phyloP scores from a whole-genome alignment of 2,329 filamentous ascomycete species.

The Botrytis paeoniae region DNA sequence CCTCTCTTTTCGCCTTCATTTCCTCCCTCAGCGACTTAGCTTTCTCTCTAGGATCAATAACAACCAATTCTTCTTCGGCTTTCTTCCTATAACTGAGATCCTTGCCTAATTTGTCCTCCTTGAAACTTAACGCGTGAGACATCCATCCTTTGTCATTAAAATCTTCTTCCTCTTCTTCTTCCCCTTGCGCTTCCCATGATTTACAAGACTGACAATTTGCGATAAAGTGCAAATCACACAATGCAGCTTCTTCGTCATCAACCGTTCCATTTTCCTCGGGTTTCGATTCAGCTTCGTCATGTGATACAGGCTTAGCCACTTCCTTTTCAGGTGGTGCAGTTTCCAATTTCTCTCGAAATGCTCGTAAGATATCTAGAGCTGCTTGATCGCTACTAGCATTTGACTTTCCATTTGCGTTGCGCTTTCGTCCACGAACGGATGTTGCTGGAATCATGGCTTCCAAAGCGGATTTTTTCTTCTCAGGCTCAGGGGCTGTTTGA shows the following conservation, averaged over 20 bases:
- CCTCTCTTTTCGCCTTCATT: constrained; percentile 57
- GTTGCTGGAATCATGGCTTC: constrained; percentile 73
- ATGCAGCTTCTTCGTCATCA: constrained; percentile 65
- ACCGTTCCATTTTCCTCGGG: constrained; percentile 34
- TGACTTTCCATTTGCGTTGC: constrained; percentile 56
- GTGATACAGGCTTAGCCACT: constrained; percentile 29
- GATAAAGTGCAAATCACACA: constrained; percentile 95
- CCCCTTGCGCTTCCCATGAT: constrained; percentile 62
- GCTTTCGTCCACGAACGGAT: constrained; percentile 68
- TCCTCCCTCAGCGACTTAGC: constrained; percentile 68
- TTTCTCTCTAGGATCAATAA: constrained; percentile 88
- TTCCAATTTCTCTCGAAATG: constrained; percentile 77
- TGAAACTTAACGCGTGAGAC: constrained; percentile 79
- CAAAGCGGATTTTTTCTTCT: constrained; percentile 64
- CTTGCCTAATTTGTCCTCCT: constrained; percentile 86
- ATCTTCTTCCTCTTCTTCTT: constrained; percentile 52
- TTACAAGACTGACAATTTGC: constrained; percentile 90
- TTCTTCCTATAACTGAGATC: constrained; percentile 86
- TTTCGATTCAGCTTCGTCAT: constrained; percentile 22
- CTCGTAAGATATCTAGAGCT: constrained; percentile 68
- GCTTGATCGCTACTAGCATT: constrained; percentile 57
- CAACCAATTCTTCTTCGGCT: constrained; percentile 84
- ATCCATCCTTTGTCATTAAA: constrained; percentile 74
- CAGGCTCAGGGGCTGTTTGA: constrained; percentile 48
- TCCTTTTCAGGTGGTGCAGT: constrained; percentile 45